Conservation (phyloP, 331 rosid species). For the Acacia pycnantha region DNA sequence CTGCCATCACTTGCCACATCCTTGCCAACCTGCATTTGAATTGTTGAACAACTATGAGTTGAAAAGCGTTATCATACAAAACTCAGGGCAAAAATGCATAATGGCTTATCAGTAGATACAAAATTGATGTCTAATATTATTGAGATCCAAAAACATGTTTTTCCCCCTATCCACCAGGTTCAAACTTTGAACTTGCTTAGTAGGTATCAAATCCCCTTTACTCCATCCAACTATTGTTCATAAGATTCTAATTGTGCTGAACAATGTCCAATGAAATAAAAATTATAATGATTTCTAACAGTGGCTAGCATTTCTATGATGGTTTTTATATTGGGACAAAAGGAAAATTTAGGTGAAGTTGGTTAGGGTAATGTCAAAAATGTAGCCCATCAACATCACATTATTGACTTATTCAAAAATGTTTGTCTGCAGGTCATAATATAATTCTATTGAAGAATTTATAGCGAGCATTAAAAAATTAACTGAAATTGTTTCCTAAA, state of each 20-base stretch:
- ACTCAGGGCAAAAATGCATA: not conserved
- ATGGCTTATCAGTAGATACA: not conserved
- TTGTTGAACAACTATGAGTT: slow-evolving; percentile 6
- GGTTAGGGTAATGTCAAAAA: not conserved
- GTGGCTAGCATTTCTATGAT: not conserved
- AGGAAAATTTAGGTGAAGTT: not conserved
- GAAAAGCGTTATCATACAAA: not conserved
- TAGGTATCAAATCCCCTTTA: not conserved
- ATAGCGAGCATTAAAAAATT: not conserved
- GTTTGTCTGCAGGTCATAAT: not conserved
- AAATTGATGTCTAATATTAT: not conserved
- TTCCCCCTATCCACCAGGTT: not conserved
- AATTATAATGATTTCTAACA: not conserved
- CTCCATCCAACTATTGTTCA: not conserved
- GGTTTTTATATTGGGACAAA: not conserved
- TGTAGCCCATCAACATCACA: not conserved
- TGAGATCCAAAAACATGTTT: not conserved
- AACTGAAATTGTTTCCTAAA: not conserved
- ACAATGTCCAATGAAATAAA: not conserved
- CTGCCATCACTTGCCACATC: slow-evolving; percentile 94
- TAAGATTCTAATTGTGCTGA: not conserved
- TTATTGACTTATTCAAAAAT: not conserved
- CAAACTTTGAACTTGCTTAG: not conserved
- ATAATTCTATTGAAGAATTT: not conserved
- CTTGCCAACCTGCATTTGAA: slow-evolving; percentile 55